Percentiles rank a stretch among this genome's conserved stretches.
These are phyloP conservation scores for Phialophora macrospora DNA, from an alignment of 2,329 filamentous ascomycete species.

Conservation along the genomic window DNA sequence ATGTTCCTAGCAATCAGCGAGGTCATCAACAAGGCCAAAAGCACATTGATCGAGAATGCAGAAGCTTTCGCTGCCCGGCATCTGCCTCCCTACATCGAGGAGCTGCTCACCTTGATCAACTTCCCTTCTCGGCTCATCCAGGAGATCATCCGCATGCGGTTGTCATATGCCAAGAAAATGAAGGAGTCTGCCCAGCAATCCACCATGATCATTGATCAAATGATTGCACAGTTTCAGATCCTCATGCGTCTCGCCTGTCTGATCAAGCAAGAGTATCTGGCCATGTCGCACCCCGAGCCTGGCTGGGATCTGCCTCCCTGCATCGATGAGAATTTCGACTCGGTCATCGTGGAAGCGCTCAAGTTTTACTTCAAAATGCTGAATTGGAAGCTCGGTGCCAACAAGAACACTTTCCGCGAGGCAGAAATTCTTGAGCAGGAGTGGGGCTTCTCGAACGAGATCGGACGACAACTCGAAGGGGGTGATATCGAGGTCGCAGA, in stretches of 20 bases:
- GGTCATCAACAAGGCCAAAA: slow-evolving; percentile 92
- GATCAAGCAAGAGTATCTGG: slow-evolving; percentile 87
- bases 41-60: slow-evolving; percentile 84
- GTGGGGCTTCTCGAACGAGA: slow-evolving; percentile 95
- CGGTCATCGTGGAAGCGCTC: slow-evolving; percentile 86
- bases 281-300: slow-evolving; percentile 81
- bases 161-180: slow-evolving; percentile 92
- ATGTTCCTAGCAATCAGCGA: slow-evolving; percentile 82
- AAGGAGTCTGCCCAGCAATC: slow-evolving; percentile 93
- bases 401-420: slow-evolving; percentile 99
- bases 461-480: slow-evolving; percentile 86
- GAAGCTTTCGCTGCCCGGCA: slow-evolving; percentile 85
- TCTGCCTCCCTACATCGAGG: slow-evolving; percentile 93
- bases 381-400: slow-evolving; percentile 95
- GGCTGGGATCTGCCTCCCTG: slow-evolving; percentile 96
- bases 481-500: slow-evolving; percentile 97
- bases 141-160: slow-evolving; percentile 89
- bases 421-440: slow-evolving; percentile 96
- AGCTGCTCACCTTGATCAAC: slow-evolving; percentile 92
- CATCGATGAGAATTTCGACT: slow-evolving; percentile 95
- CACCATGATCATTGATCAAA: slow-evolving; percentile 92
- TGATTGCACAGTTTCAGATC: slow-evolving; percentile 96
- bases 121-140: slow-evolving; percentile 95
- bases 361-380: slow-evolving; percentile 99
- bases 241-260: slow-evolving; percentile 86